Evolutionary conservation across 257 asterid species (phyloP).

Genomic region (Nicotiana otophora): DNA sequence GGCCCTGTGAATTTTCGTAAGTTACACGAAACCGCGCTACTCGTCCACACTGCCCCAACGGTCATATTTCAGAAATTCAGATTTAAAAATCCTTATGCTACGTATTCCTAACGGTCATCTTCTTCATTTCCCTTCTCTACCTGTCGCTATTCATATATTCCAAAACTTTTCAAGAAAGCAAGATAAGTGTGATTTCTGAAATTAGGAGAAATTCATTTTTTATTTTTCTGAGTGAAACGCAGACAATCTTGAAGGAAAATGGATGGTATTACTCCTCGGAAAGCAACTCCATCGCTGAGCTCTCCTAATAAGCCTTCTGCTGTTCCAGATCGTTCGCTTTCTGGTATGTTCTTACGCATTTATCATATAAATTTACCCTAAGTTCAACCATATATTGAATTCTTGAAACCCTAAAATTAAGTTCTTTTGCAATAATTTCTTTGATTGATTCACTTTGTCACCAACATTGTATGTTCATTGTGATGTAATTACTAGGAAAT

Average conservation of each 20-base stretch:
- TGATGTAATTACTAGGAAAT: not conserved
- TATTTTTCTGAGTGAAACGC: too few species aligned
- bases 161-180: not conserved
- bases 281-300: constrained; percentile 20
- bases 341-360: constrained; percentile 34
- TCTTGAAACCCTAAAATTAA: not conserved
- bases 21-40: too few species aligned
- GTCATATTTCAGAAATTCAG: not conserved
- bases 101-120: not conserved
- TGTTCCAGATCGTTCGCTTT: constrained; percentile 23
- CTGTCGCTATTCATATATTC: not conserved
- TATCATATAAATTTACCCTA: not conserved
- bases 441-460: not conserved
- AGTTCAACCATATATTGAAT: not conserved
- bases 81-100: not conserved
- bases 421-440: not conserved
- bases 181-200: not conserved
- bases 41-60: not conserved
- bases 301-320: constrained; percentile 24
- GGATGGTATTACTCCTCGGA: too few species aligned
- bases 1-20: not conserved
- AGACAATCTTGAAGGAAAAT: not conserved
- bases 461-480: not conserved
- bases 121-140: not conserved
- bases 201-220: too few species aligned